Base-by-base conservation (phyloP, 768 basidiomycete species). In the Trametes coccinea region DNA sequence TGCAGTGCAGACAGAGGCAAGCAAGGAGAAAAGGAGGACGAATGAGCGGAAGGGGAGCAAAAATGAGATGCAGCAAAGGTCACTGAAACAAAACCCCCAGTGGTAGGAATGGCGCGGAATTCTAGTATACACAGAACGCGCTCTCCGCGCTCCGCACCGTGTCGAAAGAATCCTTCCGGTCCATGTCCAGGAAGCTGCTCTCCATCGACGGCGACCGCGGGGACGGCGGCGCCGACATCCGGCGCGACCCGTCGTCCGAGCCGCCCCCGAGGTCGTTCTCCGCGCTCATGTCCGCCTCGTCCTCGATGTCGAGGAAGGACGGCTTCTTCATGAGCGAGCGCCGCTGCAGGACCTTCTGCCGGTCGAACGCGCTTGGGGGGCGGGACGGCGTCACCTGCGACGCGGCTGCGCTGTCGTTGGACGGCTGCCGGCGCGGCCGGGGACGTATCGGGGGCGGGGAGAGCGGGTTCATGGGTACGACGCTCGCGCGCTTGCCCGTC, bases 251-350 rank as follows among this genome's bases (percentile, higher is more conserved):
- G 49, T 37, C 37, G 10, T 59, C 62, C 13, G 33, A 39, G 2
- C 40, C 59, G 4, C 27, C 34, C 5, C 11, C 54, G 46, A 59
- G 60, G 27, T 59, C 50, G 46, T 53, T 61, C 47, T 65, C 62
- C 60, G 53, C 41, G 34, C 67, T 64, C 27, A 31, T 61, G 31
- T 71, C 69, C 22, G 33, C 52, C 31, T 73, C 71, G 60, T 79
- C 77, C 27, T 75, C 86, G 60, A 90, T 88, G 39, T 89, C 87
- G 50, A 90, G 75, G 71, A 90, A 90, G 1, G 88, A 89, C 17
- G 89, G 84, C 68, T 89, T 88, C 68, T 79, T 79, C 75, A 86
- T 80, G 61, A 89, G 76, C 6, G 83, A 83, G 50, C 77, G 79
- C 48, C 81, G 65, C 49, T 68, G 53, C 43, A 66, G 45, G 14